A percentile compares a stretch with the other conserved stretches of the same genome.
These are phyloP conservation scores for Leptomonas seymouri DNA, from an alignment of 208 protist genomes.

Conservation along the genomic window DNA sequence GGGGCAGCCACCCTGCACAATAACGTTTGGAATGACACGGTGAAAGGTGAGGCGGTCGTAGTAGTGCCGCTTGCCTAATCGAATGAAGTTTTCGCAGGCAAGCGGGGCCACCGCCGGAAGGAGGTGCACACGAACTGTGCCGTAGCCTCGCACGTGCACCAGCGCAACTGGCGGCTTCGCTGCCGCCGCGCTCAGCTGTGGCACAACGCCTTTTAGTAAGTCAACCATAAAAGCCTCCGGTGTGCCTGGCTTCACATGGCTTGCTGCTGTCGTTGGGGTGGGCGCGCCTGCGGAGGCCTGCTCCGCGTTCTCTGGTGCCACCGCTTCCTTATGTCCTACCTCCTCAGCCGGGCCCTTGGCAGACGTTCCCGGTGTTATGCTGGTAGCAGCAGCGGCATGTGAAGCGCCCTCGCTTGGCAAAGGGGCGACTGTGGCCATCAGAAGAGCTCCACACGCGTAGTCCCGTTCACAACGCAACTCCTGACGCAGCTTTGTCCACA, in stretches of 20 bases:
- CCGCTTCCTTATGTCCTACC: not conserved
- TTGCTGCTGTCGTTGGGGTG: too few relatives aligned
- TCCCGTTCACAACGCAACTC: conserved; percentile 30
- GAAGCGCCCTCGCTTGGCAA: not conserved
- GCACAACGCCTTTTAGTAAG: conserved; percentile 33
- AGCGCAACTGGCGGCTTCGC: conserved; percentile 19
- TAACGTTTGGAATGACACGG: conserved; percentile 93
- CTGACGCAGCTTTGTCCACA: conserved; percentile 1
- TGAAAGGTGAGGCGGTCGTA: conserved; percentile 96
- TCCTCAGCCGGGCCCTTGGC: not conserved
- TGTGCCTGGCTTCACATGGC: not conserved
- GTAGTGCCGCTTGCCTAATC: conserved; percentile 83
- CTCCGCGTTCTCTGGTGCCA: not conserved
- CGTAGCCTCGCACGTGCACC: conserved; percentile 56
- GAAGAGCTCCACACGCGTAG: conserved; percentile 31
- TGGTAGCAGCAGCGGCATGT: not conserved
- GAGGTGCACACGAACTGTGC: conserved; percentile 80
- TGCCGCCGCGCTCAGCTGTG: conserved; percentile 4
- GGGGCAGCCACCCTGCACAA: conserved; percentile 95
- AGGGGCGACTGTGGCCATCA: conserved; percentile 24
- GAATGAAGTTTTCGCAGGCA: conserved; percentile 96
- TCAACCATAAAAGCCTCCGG: conserved; percentile 39
- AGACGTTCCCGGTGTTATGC: not conserved
- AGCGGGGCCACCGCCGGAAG: conserved; percentile 92
- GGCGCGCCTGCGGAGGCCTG: not conserved